Evolutionary conservation across 106 monocot genomes (phyloP).

Genomic region (Apostasia ramifera): DNA sequence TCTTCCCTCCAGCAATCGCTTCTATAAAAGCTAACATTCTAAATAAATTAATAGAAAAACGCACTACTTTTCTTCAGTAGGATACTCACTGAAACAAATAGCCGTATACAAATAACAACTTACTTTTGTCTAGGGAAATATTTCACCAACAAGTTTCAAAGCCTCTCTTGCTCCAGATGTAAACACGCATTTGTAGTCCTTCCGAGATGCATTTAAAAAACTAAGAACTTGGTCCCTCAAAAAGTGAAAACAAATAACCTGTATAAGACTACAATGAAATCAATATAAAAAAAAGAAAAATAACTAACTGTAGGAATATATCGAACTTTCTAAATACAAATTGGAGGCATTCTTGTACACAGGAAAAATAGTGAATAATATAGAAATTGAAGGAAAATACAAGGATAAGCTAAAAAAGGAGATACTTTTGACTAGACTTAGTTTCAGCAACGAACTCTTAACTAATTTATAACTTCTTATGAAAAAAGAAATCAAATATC

Average conservation of each 20-base stretch:
- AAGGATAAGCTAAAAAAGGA: no score
- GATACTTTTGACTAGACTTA: no score
- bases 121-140: conserved; percentile 86
- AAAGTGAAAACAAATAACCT: background rate
- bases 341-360: no score
- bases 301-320: no score
- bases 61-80: conserved; percentile 13
- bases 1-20: background rate
- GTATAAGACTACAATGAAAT: no score
- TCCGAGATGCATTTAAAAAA: conserved; percentile 83
- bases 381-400: no score
- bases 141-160: conserved; percentile 85
- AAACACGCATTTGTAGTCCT: conserved; percentile 91
- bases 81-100: conserved; percentile 99
- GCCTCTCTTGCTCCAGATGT: conserved; percentile 91
- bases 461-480: no score
- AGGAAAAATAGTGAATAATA: no score
- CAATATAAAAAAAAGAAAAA: no score
- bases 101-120: conserved; percentile 85
- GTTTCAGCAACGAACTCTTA: no score
- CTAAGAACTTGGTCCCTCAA: conserved; percentile 56
- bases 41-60: background rate
- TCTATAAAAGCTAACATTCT: background rate
- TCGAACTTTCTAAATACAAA: no score
- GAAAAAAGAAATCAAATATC: no score